Evolutionary conservation across 2,329 filamentous ascomycete species (phyloP).

Genomic region (Colletotrichum sp.): DNA sequence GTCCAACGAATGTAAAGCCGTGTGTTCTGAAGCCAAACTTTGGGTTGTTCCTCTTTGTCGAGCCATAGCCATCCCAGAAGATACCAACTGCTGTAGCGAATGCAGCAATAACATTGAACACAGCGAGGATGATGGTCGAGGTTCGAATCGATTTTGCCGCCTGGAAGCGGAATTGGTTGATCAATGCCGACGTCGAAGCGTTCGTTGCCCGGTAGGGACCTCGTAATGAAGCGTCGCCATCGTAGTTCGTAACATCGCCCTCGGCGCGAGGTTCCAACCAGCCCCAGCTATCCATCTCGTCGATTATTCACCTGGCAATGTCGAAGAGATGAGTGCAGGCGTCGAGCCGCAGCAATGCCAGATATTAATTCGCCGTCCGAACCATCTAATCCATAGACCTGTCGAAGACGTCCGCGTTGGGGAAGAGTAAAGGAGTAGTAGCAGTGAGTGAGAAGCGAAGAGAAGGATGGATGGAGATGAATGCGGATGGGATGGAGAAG

Average conservation of each 20-base stretch:
- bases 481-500: conserved; percentile 26
- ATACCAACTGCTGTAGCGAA: conserved; percentile 62
- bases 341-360: conserved; percentile 41
- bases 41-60: conserved; percentile 44
- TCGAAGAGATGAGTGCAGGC: conserved; percentile 24
- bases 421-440: not conserved
- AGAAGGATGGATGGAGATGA: conserved; percentile 13
- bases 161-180: conserved; percentile 57
- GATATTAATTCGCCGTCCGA: conserved; percentile 21
- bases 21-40: conserved; percentile 44
- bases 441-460: conserved; percentile 21
- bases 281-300: conserved; percentile 26
- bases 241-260: conserved; percentile 18
- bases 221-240: conserved; percentile 30
- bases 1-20: conserved; percentile 48
- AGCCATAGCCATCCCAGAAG: conserved; percentile 59
- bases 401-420: conserved; percentile 13
- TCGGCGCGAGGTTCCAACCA: conserved; percentile 28
- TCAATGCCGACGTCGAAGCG: conserved; percentile 47
- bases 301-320: conserved; percentile 22
- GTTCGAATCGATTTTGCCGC: conserved; percentile 63
- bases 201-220: conserved; percentile 29
- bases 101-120: conserved; percentile 65
- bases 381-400: conserved; percentile 45
- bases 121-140: conserved; percentile 65